Base-by-base conservation (phyloP, 805 yeast genomes). In the Priceomyces castillae region DNA sequence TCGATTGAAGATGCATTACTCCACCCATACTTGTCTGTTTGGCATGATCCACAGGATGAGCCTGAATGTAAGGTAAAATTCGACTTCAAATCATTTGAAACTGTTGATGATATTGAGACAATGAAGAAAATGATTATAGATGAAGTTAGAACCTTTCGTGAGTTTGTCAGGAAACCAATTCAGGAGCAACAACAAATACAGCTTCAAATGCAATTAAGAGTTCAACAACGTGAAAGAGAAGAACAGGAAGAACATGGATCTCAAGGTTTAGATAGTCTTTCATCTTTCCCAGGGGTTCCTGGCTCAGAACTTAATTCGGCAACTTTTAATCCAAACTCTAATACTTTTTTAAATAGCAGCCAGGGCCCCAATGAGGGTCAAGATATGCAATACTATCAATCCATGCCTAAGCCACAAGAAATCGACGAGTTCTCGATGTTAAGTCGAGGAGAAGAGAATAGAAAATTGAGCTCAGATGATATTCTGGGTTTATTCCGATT, bases 31-130 rank as follows among this genome's bases (percentile, higher is more conserved):
- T 69, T 94, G 41, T 77, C 84, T 41, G 81, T 90, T 31, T 94
- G 98, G 97, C 98, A 89, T 59, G 96, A 90, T 63, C 94, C 96
- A 4, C 77, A 78, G 23, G 98, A 94, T 60, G 98, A 94, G 65
- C 90, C 90, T 6, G 82, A 76, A 39, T 89, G 97, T 61, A 78
- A 80, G 37, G 73, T 78, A 1, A 85, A 86, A 54, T 90, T 90
- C 61, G 96, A 90, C 58, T 90, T 90, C 61, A 69, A 67, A 50
- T 73, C 86, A 4, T 90, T 90, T 62, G 97, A 90, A 69, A 83
- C 78, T 12, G 84, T 84, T 14, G 88, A 87, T 51, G 96, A 89
- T 50, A 74, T 88, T 59, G 84, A 78, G 10, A 67, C 76, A 9
- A 84, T 90, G 86, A 82, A 78, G 54, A 72, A 78, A 51, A 80